Evolutionary conservation across 768 basidiomycete species (phyloP).

Genomic region (Calocera cornea): DNA sequence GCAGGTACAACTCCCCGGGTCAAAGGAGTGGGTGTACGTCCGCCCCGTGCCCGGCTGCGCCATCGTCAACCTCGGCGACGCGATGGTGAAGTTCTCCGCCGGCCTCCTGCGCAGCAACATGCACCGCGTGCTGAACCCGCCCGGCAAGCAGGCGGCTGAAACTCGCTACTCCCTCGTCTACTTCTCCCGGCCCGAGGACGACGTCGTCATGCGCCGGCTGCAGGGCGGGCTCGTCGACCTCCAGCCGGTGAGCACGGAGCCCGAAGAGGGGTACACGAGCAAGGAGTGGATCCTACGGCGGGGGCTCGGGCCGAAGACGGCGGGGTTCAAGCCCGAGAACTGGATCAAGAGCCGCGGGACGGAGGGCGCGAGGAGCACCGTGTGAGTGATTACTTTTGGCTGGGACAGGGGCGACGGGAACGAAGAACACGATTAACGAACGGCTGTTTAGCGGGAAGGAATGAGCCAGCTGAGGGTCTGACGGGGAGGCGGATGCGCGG

Average conservation of each 20-base stretch:
- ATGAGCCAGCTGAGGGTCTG: too few species aligned
- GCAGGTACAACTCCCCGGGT: slow-evolving; percentile 50
- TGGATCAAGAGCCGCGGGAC: not conserved
- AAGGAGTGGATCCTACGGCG: slow-evolving; percentile 1
- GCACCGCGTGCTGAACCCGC: slow-evolving; percentile 51
- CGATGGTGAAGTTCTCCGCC: slow-evolving; percentile 46
- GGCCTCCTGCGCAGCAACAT: slow-evolving; percentile 51
- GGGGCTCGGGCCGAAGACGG: not conserved
- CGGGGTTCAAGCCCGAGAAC: not conserved
- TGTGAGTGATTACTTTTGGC: too few species aligned
- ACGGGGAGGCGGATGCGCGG: too few species aligned
- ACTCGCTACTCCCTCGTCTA: slow-evolving; percentile 57
- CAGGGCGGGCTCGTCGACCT: not conserved
- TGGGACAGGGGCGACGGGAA: too few species aligned
- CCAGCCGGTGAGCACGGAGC: not conserved
- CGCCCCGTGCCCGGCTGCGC: slow-evolving; percentile 44
- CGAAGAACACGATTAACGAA: too few species aligned
- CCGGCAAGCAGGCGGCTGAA: slow-evolving; percentile 37
- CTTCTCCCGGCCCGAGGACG: slow-evolving; percentile 50
- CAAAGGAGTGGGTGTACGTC: slow-evolving; percentile 53
- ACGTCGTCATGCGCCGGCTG: slow-evolving; percentile 37
- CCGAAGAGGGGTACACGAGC: not conserved
- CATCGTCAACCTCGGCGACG: slow-evolving; percentile 51
- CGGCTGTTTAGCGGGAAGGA: too few species aligned
- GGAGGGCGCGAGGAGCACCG: not conserved